Evolutionary conservation across 2,329 filamentous ascomycete genomes (phyloP).

Genomic region (Hypomyces perniciosus): DNA sequence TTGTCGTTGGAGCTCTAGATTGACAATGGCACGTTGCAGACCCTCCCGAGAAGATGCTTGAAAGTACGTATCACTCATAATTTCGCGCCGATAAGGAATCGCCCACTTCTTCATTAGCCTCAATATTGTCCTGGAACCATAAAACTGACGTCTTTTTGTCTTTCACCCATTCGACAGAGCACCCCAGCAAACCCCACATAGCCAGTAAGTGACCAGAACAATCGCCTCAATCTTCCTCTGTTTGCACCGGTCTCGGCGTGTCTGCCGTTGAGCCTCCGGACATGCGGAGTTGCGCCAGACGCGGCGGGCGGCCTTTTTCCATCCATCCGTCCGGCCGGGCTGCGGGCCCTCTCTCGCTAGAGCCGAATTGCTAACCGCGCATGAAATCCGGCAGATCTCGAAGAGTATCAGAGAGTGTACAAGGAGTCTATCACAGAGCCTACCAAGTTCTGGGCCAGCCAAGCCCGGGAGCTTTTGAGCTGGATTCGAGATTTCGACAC

Average conservation of each 20-base stretch:
- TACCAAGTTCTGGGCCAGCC: constrained; percentile 79
- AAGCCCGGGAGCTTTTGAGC: constrained; percentile 81
- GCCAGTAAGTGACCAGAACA: constrained; percentile 43
- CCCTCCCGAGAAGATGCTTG: constrained; percentile 61
- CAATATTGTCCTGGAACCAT: not conserved
- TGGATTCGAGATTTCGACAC: constrained; percentile 93
- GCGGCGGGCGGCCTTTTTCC: constrained; percentile 6
- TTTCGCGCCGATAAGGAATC: constrained; percentile 3
- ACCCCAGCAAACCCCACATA: constrained; percentile 64
- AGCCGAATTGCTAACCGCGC: constrained; percentile 5
- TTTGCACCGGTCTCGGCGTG: constrained; percentile 11
- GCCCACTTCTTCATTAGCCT: not conserved
- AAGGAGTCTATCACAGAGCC: constrained; percentile 86
- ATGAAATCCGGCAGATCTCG: constrained; percentile 42
- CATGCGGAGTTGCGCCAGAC: constrained; percentile 6
- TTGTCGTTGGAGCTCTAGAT: not conserved
- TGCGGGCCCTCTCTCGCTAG: not conserved
- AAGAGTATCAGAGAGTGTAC: constrained; percentile 64
- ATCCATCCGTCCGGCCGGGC: constrained; percentile 5
- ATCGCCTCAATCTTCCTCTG: not conserved
- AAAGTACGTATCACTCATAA: constrained; percentile 43
- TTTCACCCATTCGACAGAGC: constrained; percentile 41
- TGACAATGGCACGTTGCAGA: constrained; percentile 33
- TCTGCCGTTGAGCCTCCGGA: constrained; percentile 2
- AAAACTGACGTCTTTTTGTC: constrained; percentile 13